Evolutionary conservation across 441 rosid species (phyloP).

Genomic region (Viola pubescens): DNA sequence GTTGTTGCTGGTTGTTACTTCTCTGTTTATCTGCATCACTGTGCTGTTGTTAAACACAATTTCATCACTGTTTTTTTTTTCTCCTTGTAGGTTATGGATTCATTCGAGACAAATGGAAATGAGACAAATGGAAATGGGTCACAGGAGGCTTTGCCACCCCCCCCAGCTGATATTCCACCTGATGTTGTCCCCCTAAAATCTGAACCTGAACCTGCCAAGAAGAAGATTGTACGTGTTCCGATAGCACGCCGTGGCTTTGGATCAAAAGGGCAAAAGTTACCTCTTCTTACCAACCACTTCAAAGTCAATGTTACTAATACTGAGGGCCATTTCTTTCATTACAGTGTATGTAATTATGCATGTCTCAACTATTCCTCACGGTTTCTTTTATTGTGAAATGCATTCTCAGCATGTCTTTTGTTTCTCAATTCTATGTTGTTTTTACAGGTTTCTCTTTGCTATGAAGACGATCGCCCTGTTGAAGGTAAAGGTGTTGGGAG

Average conservation of each 20-base stretch:
- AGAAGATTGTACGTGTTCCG: constrained; percentile 37
- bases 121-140: constrained; percentile 22
- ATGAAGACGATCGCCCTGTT: constrained; percentile 55
- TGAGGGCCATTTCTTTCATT: constrained; percentile 43
- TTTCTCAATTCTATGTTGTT: neutral
- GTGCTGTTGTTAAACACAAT: no score
- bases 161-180: constrained; percentile 45
- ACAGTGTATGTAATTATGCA: constrained; percentile 29
- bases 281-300: constrained; percentile 46
- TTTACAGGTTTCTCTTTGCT: constrained; percentile 38
- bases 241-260: constrained; percentile 47
- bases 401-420: neutral
- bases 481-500: constrained; percentile 50
- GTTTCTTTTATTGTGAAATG: neutral
- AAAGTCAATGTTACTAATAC: constrained; percentile 43
- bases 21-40: no score
- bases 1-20: no score
- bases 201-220: constrained; percentile 32
- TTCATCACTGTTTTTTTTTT: neutral
- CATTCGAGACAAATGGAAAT: constrained; percentile 20
- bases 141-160: constrained; percentile 31
- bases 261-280: constrained; percentile 38
- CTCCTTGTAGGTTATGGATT: constrained; percentile 18
- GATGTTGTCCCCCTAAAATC: constrained; percentile 29
- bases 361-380: no score